Evolutionary conservation across 2,329 filamentous ascomycete species (phyloP).

Genomic region (Colletotrichum tamarilloi): DNA sequence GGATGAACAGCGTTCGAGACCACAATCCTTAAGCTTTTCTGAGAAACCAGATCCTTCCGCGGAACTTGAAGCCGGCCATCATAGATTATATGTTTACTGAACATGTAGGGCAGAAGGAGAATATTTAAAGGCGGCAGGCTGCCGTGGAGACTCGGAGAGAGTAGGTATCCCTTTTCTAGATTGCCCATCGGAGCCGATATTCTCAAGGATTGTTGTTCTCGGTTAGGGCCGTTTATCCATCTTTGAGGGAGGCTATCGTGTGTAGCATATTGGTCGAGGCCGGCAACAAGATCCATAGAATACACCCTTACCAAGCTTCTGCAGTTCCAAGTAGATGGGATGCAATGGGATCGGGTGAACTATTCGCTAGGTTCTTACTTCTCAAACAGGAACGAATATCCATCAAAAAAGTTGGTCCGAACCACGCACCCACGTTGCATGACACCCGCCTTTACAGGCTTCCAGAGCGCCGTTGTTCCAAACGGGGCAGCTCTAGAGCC

Average conservation of each 20-base stretch:
- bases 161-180: not conserved
- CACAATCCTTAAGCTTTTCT: not conserved
- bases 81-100: conserved; percentile 5
- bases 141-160: not conserved
- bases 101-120: not conserved
- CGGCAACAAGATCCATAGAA: not conserved
- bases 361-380: not conserved
- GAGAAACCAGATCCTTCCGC: not conserved
- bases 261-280: not conserved
- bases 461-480: not conserved
- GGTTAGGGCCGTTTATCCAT: not conserved
- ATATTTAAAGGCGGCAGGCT: not conserved
- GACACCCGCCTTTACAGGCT: not conserved
- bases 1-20: conserved; percentile 9
- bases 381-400: not conserved
- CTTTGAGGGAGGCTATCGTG: not conserved
- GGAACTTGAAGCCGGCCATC: not conserved
- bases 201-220: not conserved
- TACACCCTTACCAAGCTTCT: conserved; percentile 2
- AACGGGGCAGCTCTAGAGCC: conserved; percentile 4
- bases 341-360: not conserved
- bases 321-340: conserved; percentile 14
- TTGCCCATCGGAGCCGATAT: not conserved
- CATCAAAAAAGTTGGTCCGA: not conserved
- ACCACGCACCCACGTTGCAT: conserved; percentile 7